Base-by-base conservation (phyloP, 140 eudicot species). In the Ambrosia hybrid region DNA sequence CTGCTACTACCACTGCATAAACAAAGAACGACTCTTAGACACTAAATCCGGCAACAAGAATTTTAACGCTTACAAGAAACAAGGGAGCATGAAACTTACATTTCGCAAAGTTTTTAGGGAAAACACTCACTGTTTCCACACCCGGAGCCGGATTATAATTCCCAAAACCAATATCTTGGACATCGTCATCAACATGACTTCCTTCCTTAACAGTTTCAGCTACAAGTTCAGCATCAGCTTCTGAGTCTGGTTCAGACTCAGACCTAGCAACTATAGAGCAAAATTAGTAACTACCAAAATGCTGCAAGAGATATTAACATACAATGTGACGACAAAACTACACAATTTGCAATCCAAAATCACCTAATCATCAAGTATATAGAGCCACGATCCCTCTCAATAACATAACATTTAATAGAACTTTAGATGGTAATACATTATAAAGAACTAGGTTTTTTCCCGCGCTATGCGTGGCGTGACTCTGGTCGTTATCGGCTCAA, bases 111-210 rank as follows among this genome's bases (percentile, higher is more conserved):
- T 93, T 93, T 63, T 87, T 84, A 5, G 99, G 99, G 94, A 90
- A 93, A 70, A 93, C 95, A 51, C 94, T 86, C 58, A 86, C 89
- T 15, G 96, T 90, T 72, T 93, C 96, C 69, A 90, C 90, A 14
- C 89, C 96, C 8, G 96, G 92, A 74, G 97, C 93, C 13, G 97
- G 84, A 77, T 65, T 76, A 64, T 69, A 90, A 46, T 60, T 88
- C 72, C 87, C 96, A 67, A 76, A 68, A 43, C 83, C 89, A 55
- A 80, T 78, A 80, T 85, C 91, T 71, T 83, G 93, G 55, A 65
- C 67, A 49, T 93, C 68, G 2, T 62, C 30, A 62, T 49, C 30
- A 62, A 62, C 68, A 37, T 62, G 9, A 36, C 26, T 37, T 0
- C 68, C 68, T 62, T 62, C 68, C 30, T 62, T 5, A 3, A 62